Base-by-base conservation (phyloP, 805 yeast species). In the Metschnikowia santaceciliae region DNA sequence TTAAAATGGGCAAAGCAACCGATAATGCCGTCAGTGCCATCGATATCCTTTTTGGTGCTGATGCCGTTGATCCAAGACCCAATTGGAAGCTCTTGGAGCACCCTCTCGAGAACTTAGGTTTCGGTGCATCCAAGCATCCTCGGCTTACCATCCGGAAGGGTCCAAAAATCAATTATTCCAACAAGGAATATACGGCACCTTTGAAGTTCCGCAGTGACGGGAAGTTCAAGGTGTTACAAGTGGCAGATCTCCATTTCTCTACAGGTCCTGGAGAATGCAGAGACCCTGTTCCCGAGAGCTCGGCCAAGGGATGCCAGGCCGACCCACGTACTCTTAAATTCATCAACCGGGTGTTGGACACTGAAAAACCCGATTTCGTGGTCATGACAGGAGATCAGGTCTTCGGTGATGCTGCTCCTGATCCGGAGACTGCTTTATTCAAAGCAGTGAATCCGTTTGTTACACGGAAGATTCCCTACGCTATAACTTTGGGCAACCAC, bases 351-450 rank as follows among this genome's bases (percentile, higher is more conserved):
- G 86, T 88, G 0, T 68, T 92, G 42, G 91, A 88, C 49, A 52
- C 76, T 0, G 98, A 94, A 64, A 65, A 76, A 33, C 98, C 99
- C 0, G 91, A 94, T 62, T 66, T 91, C 26, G 94, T 90, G 0
- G 89, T 90, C 0, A 72, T 90, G 51, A 84, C 97, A 0, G 99
- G 99, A 6, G 99, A 92, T 69, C 96, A 90, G 65, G 77, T 92
- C 0, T 88, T 81, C 77, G 98, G 98, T 2, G 83, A 80, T 38
- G 77, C 73, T 42, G 76, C 88, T 0, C 90, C 88, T 7, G 98
- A 92, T 63, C 77, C 97, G 0, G 85, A 84, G 57, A 83, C 96
- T 0, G 82, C 97, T 0, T 59, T 90, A n/a, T 75, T 86, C 52
- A 92, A 94, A 63, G 89, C 85, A 0, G 74, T 86, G 8, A 72